Conservation (phyloP, 2,329 filamentous ascomycete genomes). For the Sporothrix phasma region DNA sequence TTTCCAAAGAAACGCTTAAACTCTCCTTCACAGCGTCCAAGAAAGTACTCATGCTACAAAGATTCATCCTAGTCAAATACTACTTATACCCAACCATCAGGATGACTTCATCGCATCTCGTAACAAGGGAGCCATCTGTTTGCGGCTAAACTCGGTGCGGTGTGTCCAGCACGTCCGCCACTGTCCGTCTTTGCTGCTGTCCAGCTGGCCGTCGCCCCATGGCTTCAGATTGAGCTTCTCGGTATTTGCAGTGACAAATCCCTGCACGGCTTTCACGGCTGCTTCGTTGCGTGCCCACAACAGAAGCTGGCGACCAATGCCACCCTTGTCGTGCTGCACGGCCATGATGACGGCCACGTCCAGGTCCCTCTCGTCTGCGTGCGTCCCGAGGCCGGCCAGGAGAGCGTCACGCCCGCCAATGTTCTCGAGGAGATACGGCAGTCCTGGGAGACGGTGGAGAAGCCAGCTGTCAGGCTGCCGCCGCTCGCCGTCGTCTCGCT, state of each 20-base stretch:
- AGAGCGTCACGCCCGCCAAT: slow-evolving; percentile 39
- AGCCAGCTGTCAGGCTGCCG: slow-evolving; percentile 47
- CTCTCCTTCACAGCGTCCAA: no score
- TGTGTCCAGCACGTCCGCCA: slow-evolving; percentile 60
- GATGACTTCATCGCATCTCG: slow-evolving; percentile 41
- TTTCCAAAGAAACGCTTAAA: no score
- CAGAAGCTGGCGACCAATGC: slow-evolving; percentile 57
- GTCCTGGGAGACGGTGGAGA: slow-evolving; percentile 54
- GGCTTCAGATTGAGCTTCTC: slow-evolving; percentile 45
- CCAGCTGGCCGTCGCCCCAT: slow-evolving; percentile 42
- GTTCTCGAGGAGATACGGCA: slow-evolving; percentile 48
- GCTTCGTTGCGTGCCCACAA: slow-evolving; percentile 49
- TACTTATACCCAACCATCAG: neutral
- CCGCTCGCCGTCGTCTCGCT: slow-evolving; percentile 28
- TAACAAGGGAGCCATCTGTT: slow-evolving; percentile 59
- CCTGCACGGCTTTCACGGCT: slow-evolving; percentile 40
- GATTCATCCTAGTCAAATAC: no score
- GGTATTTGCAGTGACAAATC: slow-evolving; percentile 40
- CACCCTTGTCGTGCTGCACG: slow-evolving; percentile 39
- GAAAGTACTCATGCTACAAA: no score
- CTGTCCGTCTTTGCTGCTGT: slow-evolving; percentile 27
- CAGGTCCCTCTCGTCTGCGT: slow-evolving; percentile 47
- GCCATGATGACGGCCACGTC: slow-evolving; percentile 62
- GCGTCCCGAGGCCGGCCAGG: slow-evolving; percentile 38
- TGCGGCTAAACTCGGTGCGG: slow-evolving; percentile 50